phyloP scores from a whole-genome alignment of 805 yeast genomes.

The Kuraishia cidri region DNA sequence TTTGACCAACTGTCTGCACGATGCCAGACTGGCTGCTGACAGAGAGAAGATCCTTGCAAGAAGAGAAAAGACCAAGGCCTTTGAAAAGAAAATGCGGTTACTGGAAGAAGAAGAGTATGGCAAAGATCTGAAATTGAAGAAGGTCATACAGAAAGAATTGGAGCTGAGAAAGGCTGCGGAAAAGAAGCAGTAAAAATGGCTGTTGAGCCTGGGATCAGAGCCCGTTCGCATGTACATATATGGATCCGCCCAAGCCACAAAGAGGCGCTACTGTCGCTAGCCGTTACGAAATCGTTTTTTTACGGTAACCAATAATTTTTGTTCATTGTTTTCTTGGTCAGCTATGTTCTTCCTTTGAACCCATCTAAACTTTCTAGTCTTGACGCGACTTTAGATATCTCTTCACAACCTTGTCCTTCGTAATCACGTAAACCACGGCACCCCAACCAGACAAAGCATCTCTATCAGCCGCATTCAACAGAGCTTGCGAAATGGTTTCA shows the following conservation, averaged over 20 bases:
- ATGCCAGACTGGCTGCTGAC: constrained; percentile 58
- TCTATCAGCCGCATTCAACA: constrained; percentile 92
- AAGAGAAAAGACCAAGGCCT: constrained; percentile 43
- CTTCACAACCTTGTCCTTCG: constrained; percentile 85
- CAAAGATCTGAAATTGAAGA: constrained; percentile 59
- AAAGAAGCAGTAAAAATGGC: constrained; percentile 1
- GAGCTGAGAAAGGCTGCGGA: constrained; percentile 11
- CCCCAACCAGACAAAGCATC: constrained; percentile 99
- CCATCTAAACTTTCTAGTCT: constrained; percentile 43
- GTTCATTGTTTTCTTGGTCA: background rate
- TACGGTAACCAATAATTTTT: background rate
- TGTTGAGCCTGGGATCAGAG: too few species aligned
- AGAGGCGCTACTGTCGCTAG: background rate
- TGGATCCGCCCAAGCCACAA: background rate
- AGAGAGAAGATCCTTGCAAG: constrained; percentile 45
- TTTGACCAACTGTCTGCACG: constrained; percentile 69
- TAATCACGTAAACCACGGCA: constrained; percentile 84
- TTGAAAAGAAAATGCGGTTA: constrained; percentile 49
- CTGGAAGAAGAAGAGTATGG: constrained; percentile 76
- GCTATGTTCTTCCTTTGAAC: background rate
- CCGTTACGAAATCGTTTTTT: background rate
- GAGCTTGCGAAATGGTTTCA: constrained; percentile 90
- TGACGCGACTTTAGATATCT: constrained; percentile 90
- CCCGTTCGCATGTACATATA: background rate
- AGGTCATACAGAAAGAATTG: constrained; percentile 48